Percentiles rank a stretch among this genome's conserved stretches.
Conservation (phyloP, 345 rosid species). For the Bruguiera gymnorhiza region DNA sequence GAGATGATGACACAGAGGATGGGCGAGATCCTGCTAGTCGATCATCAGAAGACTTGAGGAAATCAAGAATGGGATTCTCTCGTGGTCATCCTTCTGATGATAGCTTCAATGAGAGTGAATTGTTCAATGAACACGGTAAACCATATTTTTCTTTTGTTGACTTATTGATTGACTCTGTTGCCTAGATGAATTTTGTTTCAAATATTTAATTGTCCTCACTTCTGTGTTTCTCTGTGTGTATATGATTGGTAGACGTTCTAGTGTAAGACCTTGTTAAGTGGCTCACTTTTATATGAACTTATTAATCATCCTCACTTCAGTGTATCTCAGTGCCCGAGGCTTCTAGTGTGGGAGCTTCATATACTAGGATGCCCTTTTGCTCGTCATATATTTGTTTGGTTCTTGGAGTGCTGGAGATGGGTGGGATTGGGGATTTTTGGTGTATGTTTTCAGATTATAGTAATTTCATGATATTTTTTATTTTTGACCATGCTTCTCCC, state of each 20-base stretch:
- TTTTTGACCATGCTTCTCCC: conserved; percentile 8
- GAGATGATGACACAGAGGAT: conserved; percentile 97
- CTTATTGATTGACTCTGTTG: background rate
- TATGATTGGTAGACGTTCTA: no score
- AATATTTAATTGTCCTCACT: no score
- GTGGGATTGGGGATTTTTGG: background rate
- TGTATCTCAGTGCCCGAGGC: no score
- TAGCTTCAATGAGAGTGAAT: conserved; percentile 69
- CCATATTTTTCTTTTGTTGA: background rate
- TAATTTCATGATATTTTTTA: no score
- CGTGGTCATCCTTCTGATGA: conserved; percentile 74
- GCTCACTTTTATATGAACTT: no score
- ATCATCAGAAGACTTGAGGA: conserved; percentile 90
- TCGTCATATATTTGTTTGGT: no score
- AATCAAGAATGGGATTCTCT: conserved; percentile 84
- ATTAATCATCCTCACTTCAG: no score
- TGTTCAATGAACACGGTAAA: conserved; percentile 80
- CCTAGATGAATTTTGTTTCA: background rate
- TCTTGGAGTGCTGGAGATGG: no score
- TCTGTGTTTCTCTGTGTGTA: no score
- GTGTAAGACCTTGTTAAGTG: no score
- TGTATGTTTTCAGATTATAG: background rate
- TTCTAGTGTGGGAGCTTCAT: no score
- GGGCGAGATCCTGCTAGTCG: conserved; percentile 76
- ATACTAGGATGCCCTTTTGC: no score